Base-by-base conservation (phyloP, 345 rosid species). In the Eucalyptus cloeziana region DNA sequence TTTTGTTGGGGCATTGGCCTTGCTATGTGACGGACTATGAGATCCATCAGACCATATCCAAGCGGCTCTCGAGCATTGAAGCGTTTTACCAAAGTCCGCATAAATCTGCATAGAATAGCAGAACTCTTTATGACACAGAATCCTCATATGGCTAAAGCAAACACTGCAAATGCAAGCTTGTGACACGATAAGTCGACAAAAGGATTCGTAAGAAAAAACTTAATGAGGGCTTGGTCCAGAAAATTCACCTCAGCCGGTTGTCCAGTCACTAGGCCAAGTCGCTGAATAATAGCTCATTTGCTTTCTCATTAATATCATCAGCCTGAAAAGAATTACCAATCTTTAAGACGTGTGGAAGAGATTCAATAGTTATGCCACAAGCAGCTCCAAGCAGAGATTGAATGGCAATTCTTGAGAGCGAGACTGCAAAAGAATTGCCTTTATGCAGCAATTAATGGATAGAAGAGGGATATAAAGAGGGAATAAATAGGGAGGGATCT, bases 251-350 rank as follows among this genome's bases (percentile, higher is more conserved):
- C 98, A 14, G 91, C 52, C 85, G 98, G 94, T 91, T 96, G 98
- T 64, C 99, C 96, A 1, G 99, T 98, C 33, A 94, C 94, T 94
- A 92, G 51, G 99, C 94, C 90, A 96, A 92, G 92, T 96, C 99
- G 25, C 87, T 93, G 90, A 91, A 94, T 87, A 96, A 94, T 93
- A 95, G 99, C 94, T 96, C 96, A 85, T 93, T 93, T 40, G 98
- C 95, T 93, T 98, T 99, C 88, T 94, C 95, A 33, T 88, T 93
- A 87, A 97, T 92, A 88, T 94, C 98, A 92, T 95, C 99, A 85
- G 97, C 99, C 98, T 96, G 92, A 13, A 76, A 67, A 89, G 90
- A 27, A 88, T 52, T 83, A 76, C 64, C 69, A 64, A 62, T 33
- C 47, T 21, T 10, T 76, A 21, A 76, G 45, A 76, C 5, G 30